Conservation (phyloP, 225 moss, liverwort and hornwort species). For the Polytrichum commune region DNA sequence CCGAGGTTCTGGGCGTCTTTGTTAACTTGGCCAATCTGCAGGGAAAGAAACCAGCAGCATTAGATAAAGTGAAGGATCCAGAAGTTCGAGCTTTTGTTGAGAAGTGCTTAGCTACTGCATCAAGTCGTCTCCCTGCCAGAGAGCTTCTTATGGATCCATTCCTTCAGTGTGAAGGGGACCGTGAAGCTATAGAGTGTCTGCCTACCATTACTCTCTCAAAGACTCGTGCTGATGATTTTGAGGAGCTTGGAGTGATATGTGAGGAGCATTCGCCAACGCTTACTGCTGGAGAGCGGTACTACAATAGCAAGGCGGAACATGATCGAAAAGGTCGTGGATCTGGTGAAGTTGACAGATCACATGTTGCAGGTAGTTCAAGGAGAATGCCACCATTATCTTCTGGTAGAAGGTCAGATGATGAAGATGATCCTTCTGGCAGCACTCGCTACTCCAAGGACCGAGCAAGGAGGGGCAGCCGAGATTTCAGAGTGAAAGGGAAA, state of each 20-base stretch:
- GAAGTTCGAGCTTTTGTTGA: constrained; percentile 86
- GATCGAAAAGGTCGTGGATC: constrained; percentile 37
- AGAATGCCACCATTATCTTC: constrained; percentile 44
- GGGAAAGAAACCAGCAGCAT: constrained; percentile 92
- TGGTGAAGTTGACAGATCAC: constrained; percentile 42
- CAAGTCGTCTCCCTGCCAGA: constrained; percentile 77
- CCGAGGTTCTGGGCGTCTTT: constrained; percentile 9
- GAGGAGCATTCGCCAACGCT: constrained; percentile 44
- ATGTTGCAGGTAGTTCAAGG: constrained; percentile 38
- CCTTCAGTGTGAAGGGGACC: constrained; percentile 75
- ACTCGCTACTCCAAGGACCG: constrained; percentile 67
- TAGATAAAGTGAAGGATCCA: constrained; percentile 84
- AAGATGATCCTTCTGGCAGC: constrained; percentile 62
- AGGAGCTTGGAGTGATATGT: constrained; percentile 64
- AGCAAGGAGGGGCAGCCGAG: constrained; percentile 70
- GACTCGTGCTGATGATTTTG: constrained; percentile 57
- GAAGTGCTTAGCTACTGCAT: constrained; percentile 83
- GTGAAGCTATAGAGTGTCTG: constrained; percentile 60
- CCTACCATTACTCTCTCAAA: constrained; percentile 55
- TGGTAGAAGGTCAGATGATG: constrained; percentile 55
- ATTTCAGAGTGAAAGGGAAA: constrained; percentile 93
- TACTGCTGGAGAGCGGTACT: constrained; percentile 34
- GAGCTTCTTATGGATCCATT: constrained; percentile 93
- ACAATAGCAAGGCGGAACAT: constrained; percentile 28
- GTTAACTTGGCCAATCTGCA: constrained; percentile 20